These are phyloP conservation scores for Termitomyces heimii DNA, from an alignment of 768 basidiomycete genomes.

Conservation along the genomic window DNA sequence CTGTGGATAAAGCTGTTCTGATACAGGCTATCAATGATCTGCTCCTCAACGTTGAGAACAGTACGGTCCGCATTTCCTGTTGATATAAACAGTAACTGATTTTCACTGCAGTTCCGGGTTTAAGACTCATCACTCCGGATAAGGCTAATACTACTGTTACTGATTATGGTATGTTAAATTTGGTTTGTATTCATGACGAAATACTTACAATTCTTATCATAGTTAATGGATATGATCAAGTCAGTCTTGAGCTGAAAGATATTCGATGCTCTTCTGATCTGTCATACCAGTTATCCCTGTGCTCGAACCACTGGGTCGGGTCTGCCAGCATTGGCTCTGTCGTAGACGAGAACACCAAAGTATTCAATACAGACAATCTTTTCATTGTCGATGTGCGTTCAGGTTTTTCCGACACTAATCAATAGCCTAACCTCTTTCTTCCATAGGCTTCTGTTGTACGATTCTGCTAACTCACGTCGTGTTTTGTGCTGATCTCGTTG, in stretches of 20 bases:
- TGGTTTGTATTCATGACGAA: neutral
- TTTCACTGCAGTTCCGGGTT: slow-evolving; percentile 31
- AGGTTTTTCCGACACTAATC: neutral
- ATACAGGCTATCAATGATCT: slow-evolving; percentile 46
- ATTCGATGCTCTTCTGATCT: neutral
- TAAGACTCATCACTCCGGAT: slow-evolving; percentile 58
- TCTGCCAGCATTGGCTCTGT: slow-evolving; percentile 47
- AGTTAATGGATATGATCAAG: slow-evolving; percentile 35
- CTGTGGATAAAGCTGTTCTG: slow-evolving; percentile 47
- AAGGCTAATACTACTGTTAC: slow-evolving; percentile 48
- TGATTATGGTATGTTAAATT: slow-evolving; percentile 38
- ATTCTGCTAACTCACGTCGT: neutral
- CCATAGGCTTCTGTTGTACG: slow-evolving; percentile 29
- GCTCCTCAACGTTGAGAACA: slow-evolving; percentile 31
- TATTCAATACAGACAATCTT: slow-evolving; percentile 41
- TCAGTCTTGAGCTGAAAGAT: neutral
- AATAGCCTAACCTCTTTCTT: neutral
- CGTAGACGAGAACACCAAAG: slow-evolving; percentile 54
- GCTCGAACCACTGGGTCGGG: slow-evolving; percentile 65
- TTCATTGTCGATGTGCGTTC: slow-evolving; percentile 47
- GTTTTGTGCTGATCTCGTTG: neutral
- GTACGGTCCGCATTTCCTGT: slow-evolving; percentile 22
- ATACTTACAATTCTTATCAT: slow-evolving; percentile 4
- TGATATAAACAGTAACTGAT: neutral
- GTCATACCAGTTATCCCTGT: slow-evolving; percentile 28